phyloP scores from a whole-genome alignment of 169 alveolate species.

The Eimeria sp. region DNA sequence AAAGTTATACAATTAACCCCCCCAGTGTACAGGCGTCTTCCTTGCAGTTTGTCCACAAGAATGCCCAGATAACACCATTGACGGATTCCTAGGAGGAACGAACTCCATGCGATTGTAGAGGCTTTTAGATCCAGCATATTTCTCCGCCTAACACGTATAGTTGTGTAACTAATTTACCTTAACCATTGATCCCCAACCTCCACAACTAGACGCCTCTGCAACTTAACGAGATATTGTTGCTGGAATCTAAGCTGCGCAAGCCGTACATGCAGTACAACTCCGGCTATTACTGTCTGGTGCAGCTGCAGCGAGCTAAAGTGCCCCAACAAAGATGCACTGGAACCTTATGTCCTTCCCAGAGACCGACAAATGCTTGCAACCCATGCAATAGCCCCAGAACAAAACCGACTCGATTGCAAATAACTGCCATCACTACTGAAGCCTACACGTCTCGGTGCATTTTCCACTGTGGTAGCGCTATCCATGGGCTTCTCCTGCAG shows the following conservation, averaged over 20 bases:
- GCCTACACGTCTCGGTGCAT: not conserved
- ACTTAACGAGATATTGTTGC: not conserved
- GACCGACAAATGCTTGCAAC: not conserved
- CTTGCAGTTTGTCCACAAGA: not conserved
- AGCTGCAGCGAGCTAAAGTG: not conserved
- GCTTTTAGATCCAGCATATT: not conserved
- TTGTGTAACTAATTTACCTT: not conserved
- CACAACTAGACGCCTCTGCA: not conserved
- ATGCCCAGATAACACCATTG: not conserved
- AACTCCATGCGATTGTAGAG: not conserved
- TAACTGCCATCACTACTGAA: not conserved
- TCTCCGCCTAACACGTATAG: not conserved
- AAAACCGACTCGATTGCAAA: not conserved
- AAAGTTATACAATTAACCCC: not conserved
- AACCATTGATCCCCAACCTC: not conserved
- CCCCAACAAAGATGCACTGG: not conserved
- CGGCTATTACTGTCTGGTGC: not conserved
- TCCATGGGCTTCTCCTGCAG: not conserved
- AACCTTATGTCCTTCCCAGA: not conserved
- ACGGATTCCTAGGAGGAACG: not conserved
- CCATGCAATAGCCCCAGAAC: not conserved
- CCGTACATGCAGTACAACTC: not conserved
- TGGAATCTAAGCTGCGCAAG: not conserved
- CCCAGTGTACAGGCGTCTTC: not conserved
- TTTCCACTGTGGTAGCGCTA: not conserved